These are phyloP conservation scores for Abrus pulchellus DNA, from an alignment of 306 rosid species.

Conservation along the genomic window DNA sequence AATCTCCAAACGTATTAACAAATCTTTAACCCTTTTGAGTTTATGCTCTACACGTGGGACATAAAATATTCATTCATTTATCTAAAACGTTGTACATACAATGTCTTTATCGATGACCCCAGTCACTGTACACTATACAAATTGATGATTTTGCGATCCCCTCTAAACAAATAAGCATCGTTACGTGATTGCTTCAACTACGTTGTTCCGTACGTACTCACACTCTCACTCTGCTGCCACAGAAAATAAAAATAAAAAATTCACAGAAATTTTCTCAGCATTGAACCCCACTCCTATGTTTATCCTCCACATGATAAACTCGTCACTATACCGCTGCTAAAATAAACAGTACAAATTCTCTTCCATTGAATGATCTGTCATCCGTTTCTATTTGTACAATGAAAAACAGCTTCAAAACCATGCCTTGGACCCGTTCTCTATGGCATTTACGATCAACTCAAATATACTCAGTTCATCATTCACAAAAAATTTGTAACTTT, in stretches of 20 bases:
- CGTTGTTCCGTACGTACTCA: too few species aligned
- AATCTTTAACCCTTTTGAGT: too few species aligned
- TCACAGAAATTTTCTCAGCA: not conserved
- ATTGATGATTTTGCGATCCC: too few species aligned
- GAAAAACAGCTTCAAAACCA: constrained; percentile 51
- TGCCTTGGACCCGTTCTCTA: constrained; percentile 36
- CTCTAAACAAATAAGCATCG: too few species aligned
- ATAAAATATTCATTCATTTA: too few species aligned
- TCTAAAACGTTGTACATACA: too few species aligned
- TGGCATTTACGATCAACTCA: constrained; percentile 22
- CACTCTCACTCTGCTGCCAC: too few species aligned
- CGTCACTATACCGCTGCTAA: not conserved
- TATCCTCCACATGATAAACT: not conserved
- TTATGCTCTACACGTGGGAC: too few species aligned
- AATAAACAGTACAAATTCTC: not conserved
- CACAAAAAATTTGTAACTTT: constrained; percentile 38
- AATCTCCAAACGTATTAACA: too few species aligned
- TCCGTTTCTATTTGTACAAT: not conserved
- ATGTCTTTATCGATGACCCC: too few species aligned
- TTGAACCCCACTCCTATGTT: not conserved
- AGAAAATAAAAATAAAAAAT: not conserved
- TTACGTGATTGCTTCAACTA: too few species aligned
- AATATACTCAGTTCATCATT: not conserved
- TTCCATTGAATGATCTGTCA: not conserved
- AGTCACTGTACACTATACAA: too few species aligned